These are phyloP conservation scores for Candida suzukii DNA, from an alignment of 805 yeast genomes.

Conservation along the genomic window DNA sequence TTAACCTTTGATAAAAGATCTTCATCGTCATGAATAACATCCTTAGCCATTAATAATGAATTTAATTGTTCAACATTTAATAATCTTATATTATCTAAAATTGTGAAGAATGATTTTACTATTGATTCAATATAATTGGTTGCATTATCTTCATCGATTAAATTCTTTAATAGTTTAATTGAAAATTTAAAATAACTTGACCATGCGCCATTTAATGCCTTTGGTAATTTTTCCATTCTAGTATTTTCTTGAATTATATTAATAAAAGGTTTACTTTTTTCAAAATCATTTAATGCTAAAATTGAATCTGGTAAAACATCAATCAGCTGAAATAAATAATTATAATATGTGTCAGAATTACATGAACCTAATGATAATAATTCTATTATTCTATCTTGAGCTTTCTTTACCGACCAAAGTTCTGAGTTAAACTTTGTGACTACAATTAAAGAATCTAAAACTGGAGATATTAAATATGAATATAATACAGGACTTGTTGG, in stretches of 20 bases:
- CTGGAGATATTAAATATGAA: slow-evolving; percentile 38
- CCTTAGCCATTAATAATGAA: slow-evolving; percentile 6
- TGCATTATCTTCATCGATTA: slow-evolving; percentile 3
- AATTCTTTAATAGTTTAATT: neutral
- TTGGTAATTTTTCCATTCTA: slow-evolving; percentile 14
- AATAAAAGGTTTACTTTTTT: slow-evolving; percentile 6
- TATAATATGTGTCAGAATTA: slow-evolving; percentile 44
- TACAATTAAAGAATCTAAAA: slow-evolving; percentile 38
- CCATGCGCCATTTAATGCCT: slow-evolving; percentile 22
- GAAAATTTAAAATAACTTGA: slow-evolving; percentile 14
- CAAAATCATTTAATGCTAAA: slow-evolving; percentile 4
- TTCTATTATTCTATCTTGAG: slow-evolving; percentile 36
- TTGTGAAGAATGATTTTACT: slow-evolving; percentile 6
- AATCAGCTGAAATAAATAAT: slow-evolving; percentile 10
- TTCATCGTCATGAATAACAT: slow-evolving; percentile 9
- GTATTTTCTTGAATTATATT: slow-evolving; percentile 14
- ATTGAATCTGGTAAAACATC: slow-evolving; percentile 15
- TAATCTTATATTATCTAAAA: slow-evolving; percentile 12
- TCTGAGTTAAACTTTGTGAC: slow-evolving; percentile 39
- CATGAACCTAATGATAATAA: slow-evolving; percentile 49
- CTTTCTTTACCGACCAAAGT: slow-evolving; percentile 46
- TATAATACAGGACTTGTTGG: slow-evolving; percentile 31
- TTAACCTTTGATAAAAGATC: slow-evolving; percentile 16
- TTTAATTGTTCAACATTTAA: slow-evolving; percentile 6
- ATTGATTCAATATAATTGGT: slow-evolving; percentile 5